A percentile compares a stretch with the other conserved stretches of the same genome.
Evolutionary conservation across 2,329 filamentous ascomycete species (phyloP).

Genomic region (Colletotrichum spaethianum): DNA sequence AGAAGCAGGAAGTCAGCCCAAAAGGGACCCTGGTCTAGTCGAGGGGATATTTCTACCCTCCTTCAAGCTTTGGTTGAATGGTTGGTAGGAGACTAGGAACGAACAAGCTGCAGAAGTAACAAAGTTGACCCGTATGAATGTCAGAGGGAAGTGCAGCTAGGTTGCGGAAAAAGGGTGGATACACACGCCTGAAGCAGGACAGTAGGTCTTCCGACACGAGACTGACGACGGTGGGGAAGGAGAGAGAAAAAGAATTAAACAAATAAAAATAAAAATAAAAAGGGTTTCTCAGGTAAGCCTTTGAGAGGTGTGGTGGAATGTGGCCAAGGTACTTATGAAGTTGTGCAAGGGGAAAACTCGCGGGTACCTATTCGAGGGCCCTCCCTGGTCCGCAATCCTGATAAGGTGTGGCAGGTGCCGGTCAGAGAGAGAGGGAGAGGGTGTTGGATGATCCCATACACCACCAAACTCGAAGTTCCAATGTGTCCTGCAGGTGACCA

Average conservation of each 20-base stretch:
- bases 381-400: conserved; percentile 34
- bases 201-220: conserved; percentile 29
- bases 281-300: conserved; percentile 21
- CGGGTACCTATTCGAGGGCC: conserved; percentile 18
- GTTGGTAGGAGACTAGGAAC: conserved; percentile 3
- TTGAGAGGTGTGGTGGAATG: conserved; percentile 29
- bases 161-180: conserved; percentile 9
- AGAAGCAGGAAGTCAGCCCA: conserved; percentile 22
- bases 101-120: conserved; percentile 12
- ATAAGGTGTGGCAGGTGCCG: conserved; percentile 41
- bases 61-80: conserved; percentile 26
- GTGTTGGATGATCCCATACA: conserved; percentile 13
- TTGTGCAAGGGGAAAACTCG: conserved; percentile 25
- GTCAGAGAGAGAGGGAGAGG: conserved; percentile 22
- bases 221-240: conserved; percentile 41
- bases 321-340: conserved; percentile 39
- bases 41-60: conserved; percentile 28
- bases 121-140: conserved; percentile 9
- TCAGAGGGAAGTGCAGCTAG: conserved; percentile 15
- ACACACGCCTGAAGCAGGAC: conserved; percentile 33
- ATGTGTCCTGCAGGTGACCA: conserved; percentile 37
- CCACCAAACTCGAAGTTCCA: conserved; percentile 34
- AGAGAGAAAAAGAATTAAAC: conserved; percentile 18
- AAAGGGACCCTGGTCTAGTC: conserved; percentile 24
- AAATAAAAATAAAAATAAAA: conserved; percentile 33